phyloP scores from a whole-genome alignment of 345 rosid genomes.

The Bretschneidera sinensis region DNA sequence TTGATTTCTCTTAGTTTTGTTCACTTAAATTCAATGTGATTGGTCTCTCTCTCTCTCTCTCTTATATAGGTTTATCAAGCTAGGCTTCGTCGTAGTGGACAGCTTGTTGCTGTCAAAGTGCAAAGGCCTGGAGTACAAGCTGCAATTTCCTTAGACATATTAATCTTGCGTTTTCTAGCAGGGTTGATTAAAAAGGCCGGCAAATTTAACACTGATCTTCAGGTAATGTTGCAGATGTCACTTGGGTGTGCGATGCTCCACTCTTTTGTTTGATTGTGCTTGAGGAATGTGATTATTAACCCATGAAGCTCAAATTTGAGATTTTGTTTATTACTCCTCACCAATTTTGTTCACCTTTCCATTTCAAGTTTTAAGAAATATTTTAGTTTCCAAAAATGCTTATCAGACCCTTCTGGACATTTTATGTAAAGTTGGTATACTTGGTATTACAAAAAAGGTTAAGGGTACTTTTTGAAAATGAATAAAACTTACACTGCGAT shows the following conservation, averaged over 20 bases:
- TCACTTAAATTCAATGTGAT: background rate
- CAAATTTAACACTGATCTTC: constrained; percentile 79
- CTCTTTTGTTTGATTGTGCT: background rate
- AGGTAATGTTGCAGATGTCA: constrained; percentile 36
- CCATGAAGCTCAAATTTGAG: constrained; percentile 2
- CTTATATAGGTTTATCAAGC: constrained; percentile 78
- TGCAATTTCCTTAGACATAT: constrained; percentile 82
- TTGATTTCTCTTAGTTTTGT: constrained; percentile 5
- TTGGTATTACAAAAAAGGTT: too few relatives aligned
- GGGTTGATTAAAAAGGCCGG: constrained; percentile 62
- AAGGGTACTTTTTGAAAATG: too few relatives aligned
- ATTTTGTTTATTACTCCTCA: constrained; percentile 1
- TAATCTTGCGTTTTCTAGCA: constrained; percentile 75
- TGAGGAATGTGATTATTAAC: background rate
- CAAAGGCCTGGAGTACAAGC: constrained; percentile 96
- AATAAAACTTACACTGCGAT: too few relatives aligned
- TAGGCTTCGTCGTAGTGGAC: constrained; percentile 57
- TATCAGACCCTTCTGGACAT: too few relatives aligned
- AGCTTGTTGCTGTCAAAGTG: constrained; percentile 86
- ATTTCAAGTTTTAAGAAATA: too few relatives aligned
- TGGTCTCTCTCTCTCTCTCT: constrained; percentile 2
- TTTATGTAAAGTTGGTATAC: too few relatives aligned
- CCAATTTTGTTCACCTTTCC: background rate
- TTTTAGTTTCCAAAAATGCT: too few relatives aligned
- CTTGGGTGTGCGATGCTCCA: constrained; percentile 1